Evolutionary conservation across 441 rosid genomes (phyloP).

Genomic region (Flueggea neowawraea): DNA sequence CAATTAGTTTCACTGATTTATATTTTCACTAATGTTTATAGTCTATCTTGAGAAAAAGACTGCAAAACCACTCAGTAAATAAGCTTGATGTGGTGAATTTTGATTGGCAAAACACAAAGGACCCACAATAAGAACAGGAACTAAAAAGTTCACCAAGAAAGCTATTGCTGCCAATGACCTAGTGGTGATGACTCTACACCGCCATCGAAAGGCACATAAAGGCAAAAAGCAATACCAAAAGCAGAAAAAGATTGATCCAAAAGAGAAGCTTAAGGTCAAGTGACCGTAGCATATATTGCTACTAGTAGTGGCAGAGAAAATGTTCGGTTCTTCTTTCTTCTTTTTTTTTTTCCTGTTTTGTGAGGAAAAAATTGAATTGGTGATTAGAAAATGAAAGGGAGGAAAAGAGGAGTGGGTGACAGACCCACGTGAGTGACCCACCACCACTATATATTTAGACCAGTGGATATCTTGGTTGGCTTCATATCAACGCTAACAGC

Average conservation of each 20-base stretch:
- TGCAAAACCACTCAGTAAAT: too few relatives aligned
- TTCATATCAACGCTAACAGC: conserved; percentile 91
- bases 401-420: conserved; percentile 49
- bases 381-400: neutral
- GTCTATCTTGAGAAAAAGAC: too few relatives aligned
- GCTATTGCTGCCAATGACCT: neutral
- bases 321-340: neutral
- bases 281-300: conserved; percentile 20
- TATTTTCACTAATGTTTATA: too few relatives aligned
- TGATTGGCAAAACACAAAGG: neutral
- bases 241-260: neutral
- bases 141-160: neutral
- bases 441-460: conserved; percentile 17
- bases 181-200: conserved; percentile 21
- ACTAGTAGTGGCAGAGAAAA: conserved; percentile 6
- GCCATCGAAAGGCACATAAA: conserved; percentile 17
- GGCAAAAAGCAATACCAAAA: conserved; percentile 16
- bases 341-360: neutral
- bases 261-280: conserved; percentile 9
- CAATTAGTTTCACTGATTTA: too few relatives aligned
- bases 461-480: conserved; percentile 61
- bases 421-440: conserved; percentile 82
- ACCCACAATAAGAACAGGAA: conserved; percentile 6
- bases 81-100: too few relatives aligned
- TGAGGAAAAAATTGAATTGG: neutral